Evolutionary conservation across 441 rosid species (phyloP), one percentile per base, ranked within the genome.

Genomic region (Populus hybrid): DNA sequence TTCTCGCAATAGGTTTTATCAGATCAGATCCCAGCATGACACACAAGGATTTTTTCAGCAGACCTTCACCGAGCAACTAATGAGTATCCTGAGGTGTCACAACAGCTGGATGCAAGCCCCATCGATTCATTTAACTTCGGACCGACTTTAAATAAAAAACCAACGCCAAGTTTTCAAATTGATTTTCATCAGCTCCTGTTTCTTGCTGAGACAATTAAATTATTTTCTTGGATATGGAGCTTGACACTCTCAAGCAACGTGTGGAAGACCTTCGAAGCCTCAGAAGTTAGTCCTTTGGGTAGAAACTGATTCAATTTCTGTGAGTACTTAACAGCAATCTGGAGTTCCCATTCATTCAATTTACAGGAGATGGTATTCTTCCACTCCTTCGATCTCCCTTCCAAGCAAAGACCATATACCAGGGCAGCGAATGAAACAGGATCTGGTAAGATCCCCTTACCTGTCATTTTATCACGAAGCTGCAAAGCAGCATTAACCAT

Each of bases 391-490:
- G 85, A 89, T 81, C 84, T 79, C 71, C 89, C 91, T 73, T 88
- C 93, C 83, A 79, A 82, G 80, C 90, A 91, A 79, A 90, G 74
- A 26, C 97, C 94, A 71, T 88, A 88, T n/a, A 95, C 83, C 81
- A 95, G 76, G 69, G 90, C 88, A 61, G 85, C 83, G 78, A 83
- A 87, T 66, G 92, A 86, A 68, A 90, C 87, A 59, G 98, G 85
- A 81, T 89, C 92, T 21, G 83, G 91, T 77, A 76, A 78, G 68
- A 89, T 86, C 42, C 94, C 98, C 83, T 86, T 89, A 38, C 72
- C 78, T 74, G 77, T 81, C 93, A 89, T 81, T 79, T 77, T 83
- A 69, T 88, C 88, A 77, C 82, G 84, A 59, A 93, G 81, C 75
- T 69, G 82, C 68, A 88, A 73, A 83, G 99, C 97, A 82, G 80